Evolutionary conservation across 495 filamentous ascomycete genomes (phyloP).

Genomic region (Aspergillus heteromorphus): DNA sequence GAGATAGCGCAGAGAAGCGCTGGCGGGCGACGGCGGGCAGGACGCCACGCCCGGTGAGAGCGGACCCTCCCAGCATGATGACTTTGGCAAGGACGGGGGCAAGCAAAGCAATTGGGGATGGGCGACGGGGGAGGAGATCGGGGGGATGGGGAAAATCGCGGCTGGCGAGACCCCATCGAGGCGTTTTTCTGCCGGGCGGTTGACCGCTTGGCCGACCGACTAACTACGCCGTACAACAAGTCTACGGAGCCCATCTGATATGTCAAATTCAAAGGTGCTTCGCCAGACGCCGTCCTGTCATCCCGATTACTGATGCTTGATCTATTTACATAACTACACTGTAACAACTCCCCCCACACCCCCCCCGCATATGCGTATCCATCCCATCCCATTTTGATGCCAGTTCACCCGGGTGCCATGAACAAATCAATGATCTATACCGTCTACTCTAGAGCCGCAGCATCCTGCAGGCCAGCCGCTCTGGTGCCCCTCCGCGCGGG

Average conservation of each 20-base stretch:
- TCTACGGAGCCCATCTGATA: neutral
- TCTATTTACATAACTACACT: constrained; percentile 35
- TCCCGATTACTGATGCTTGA: constrained; percentile 12
- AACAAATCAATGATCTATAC: constrained; percentile 13
- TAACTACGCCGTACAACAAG: too few species aligned
- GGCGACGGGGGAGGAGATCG: constrained; percentile 10
- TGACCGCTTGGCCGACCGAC: too few species aligned
- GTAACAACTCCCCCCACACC: too few species aligned
- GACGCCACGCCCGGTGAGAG: constrained; percentile 27
- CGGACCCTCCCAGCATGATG: constrained; percentile 35
- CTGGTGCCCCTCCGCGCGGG: constrained; percentile 34
- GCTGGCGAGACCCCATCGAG: constrained; percentile 2
- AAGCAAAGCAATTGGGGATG: neutral
- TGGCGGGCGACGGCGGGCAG: constrained; percentile 31
- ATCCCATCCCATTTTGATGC: neutral
- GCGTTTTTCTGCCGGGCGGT: constrained; percentile 39
- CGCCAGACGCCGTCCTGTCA: constrained; percentile 29
- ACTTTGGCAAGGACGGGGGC: constrained; percentile 3
- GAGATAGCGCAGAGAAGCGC: constrained; percentile 25
- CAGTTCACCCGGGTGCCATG: neutral
- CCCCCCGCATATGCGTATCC: constrained; percentile 7
- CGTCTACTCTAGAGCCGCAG: constrained; percentile 23
- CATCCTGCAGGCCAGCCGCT: constrained; percentile 4
- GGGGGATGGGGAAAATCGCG: constrained; percentile 11
- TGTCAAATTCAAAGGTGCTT: constrained; percentile 7